Conservation (phyloP, 1,139 yeast genomes). For the Geotrichum klebahnii region DNA sequence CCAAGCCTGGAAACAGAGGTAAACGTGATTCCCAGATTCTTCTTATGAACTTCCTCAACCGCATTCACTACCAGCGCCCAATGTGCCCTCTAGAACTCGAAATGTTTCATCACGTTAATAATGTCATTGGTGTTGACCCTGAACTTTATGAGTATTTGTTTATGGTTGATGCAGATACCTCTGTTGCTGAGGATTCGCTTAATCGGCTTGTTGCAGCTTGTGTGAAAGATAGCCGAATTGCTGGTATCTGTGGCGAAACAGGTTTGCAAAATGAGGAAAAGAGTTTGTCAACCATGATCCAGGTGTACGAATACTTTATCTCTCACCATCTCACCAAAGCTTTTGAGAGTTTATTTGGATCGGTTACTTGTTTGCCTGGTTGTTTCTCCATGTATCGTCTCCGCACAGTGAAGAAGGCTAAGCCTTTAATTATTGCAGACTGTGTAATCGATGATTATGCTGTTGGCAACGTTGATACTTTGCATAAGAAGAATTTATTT, state of each 20-base stretch:
- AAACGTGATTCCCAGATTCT: slow-evolving; percentile 45
- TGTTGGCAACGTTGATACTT: slow-evolving; percentile 42
- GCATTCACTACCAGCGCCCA: slow-evolving; percentile 43
- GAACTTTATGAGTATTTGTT: slow-evolving; percentile 43
- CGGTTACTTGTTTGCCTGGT: slow-evolving; percentile 46
- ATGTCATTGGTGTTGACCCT: slow-evolving; percentile 44
- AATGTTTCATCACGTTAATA: slow-evolving; percentile 43
- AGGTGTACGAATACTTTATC: slow-evolving; percentile 45
- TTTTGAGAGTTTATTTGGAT: slow-evolving; percentile 43
- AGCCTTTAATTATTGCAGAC: slow-evolving; percentile 43
- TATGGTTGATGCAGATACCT: slow-evolving; percentile 46
- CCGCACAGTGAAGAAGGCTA: slow-evolving; percentile 38
- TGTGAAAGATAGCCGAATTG: slow-evolving; percentile 39
- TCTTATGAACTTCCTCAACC: slow-evolving; percentile 42
- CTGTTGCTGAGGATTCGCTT: slow-evolving; percentile 40
- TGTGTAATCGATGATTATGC: slow-evolving; percentile 40
- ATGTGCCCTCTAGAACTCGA: slow-evolving; percentile 45
- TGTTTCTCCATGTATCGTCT: slow-evolving; percentile 43
- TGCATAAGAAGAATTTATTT: slow-evolving; percentile 43
- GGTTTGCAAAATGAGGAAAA: slow-evolving; percentile 41
- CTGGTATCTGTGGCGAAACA: slow-evolving; percentile 45
- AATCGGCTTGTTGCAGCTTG: slow-evolving; percentile 39
- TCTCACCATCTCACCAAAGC: slow-evolving; percentile 45
- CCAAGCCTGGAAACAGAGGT: slow-evolving; percentile 45
- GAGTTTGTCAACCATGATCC: slow-evolving; percentile 44